phyloP scores from a whole-genome alignment of 2,329 filamentous ascomycete species.

The Penicillium sclerotigenum region DNA sequence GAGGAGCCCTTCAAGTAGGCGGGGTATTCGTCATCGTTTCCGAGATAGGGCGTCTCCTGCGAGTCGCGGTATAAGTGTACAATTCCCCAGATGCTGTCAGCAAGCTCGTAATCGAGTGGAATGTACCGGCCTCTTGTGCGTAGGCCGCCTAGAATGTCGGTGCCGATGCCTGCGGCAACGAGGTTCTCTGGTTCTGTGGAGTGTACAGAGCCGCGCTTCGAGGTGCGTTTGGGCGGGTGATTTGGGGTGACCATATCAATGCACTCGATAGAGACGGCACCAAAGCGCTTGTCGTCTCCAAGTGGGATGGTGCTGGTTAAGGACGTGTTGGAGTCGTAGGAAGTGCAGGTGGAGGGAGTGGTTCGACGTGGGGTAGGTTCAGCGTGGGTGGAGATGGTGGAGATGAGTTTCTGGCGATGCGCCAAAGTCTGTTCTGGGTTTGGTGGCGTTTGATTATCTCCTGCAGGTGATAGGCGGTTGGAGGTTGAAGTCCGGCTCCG shows the following conservation, averaged over 20 bases:
- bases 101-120: constrained; percentile 66
- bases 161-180: constrained; percentile 49
- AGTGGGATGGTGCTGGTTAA: constrained; percentile 13
- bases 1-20: constrained; percentile 39
- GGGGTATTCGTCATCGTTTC: constrained; percentile 45
- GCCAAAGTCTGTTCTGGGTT: constrained; percentile 3
- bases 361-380: not conserved
- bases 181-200: constrained; percentile 43
- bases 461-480: constrained; percentile 7
- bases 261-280: constrained; percentile 72
- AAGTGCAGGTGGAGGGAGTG: not conserved
- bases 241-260: constrained; percentile 63
- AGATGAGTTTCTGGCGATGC: not conserved
- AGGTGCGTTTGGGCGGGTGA: constrained; percentile 24
- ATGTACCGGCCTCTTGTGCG: constrained; percentile 80
- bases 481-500: constrained; percentile 19
- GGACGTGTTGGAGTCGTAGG: not conserved
- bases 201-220: constrained; percentile 15
- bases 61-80: constrained; percentile 90
- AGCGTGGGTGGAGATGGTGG: not conserved
- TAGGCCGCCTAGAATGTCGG: constrained; percentile 58
- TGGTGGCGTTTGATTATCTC: not conserved
- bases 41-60: constrained; percentile 65
- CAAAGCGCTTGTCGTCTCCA: constrained; percentile 72
- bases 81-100: constrained; percentile 84